These are phyloP conservation scores for Vanrija humicola DNA, from an alignment of 1,284 basidiomycete species.

Conservation along the genomic window DNA sequence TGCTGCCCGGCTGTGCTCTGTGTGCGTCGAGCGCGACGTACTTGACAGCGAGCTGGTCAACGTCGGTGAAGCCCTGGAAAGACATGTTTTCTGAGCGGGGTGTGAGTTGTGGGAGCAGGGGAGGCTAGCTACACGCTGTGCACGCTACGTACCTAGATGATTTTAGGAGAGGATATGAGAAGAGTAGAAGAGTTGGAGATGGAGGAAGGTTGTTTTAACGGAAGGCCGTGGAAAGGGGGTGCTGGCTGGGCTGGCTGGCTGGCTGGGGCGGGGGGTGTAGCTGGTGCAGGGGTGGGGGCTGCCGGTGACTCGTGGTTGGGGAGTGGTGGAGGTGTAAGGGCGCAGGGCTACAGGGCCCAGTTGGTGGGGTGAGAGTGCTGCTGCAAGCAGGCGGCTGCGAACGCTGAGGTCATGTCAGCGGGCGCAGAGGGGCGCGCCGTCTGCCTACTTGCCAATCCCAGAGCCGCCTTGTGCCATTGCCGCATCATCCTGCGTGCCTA, in stretches of 20 bases:
- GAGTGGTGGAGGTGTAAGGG: too few relatives aligned
- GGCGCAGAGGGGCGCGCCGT: too few relatives aligned
- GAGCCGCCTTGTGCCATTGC: too few relatives aligned
- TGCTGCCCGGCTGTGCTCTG: background rate
- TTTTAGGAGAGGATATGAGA: background rate
- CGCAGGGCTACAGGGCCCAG: too few relatives aligned
- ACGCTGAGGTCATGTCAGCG: too few relatives aligned
- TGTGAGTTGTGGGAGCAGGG: background rate
- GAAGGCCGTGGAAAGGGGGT: background rate
- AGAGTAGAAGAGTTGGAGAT: conserved; percentile 24
- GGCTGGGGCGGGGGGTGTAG: background rate
- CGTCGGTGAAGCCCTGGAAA: conserved; percentile 16
- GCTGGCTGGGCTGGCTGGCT: background rate
- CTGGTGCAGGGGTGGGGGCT: too few relatives aligned
- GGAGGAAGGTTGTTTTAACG: background rate
- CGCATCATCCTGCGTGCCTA: too few relatives aligned
- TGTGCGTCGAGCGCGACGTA: conserved; percentile 8
- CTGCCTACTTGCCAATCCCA: too few relatives aligned
- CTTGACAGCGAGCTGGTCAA: conserved; percentile 55
- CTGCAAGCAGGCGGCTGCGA: too few relatives aligned
- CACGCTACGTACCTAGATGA: too few relatives aligned
- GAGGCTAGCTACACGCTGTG: background rate
- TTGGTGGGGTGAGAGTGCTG: too few relatives aligned
- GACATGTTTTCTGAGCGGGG: conserved; percentile 13
- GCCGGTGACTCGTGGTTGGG: too few relatives aligned